These are phyloP conservation scores for Croton setiger DNA, from an alignment of 441 rosid genomes.

Conservation along the genomic window DNA sequence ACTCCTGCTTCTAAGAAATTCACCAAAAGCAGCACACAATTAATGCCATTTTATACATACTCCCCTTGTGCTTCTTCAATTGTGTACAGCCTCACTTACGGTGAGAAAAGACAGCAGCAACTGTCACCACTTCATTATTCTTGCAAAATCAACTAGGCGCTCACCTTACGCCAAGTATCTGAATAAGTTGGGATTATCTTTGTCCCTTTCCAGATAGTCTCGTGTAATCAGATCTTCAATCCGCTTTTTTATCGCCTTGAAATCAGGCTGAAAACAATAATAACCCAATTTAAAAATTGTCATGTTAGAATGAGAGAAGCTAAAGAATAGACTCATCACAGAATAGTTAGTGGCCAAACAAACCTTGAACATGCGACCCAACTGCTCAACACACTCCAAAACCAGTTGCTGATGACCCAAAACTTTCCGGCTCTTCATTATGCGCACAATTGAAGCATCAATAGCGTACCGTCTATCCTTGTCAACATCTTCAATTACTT, in stretches of 20 bases:
- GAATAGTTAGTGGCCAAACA: background rate
- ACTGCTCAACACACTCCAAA: constrained; percentile 89
- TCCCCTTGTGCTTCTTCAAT: constrained; percentile 22
- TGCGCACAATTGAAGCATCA: constrained; percentile 95
- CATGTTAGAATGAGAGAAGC: background rate
- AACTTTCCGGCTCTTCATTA: constrained; percentile 93
- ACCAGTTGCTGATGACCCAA: constrained; percentile 91
- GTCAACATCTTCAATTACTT: constrained; percentile 90
- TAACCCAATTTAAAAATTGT: constrained; percentile 9
- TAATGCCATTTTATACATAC: constrained; percentile 20
- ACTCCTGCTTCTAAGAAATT: constrained; percentile 20
- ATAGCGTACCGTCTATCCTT: constrained; percentile 88
- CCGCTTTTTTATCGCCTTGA: constrained; percentile 89
- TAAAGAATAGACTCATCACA: background rate
- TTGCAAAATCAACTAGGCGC: constrained; percentile 6
- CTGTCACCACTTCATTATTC: constrained; percentile 8
- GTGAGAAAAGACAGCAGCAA: constrained; percentile 22
- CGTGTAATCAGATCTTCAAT: constrained; percentile 88
- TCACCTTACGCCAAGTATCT: constrained; percentile 67
- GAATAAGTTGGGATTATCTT: constrained; percentile 66
- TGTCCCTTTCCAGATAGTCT: constrained; percentile 86
- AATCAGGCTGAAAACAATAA: constrained; percentile 72
- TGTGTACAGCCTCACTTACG: constrained; percentile 3
- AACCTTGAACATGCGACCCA: constrained; percentile 97
- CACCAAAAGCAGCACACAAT: constrained; percentile 17